Evolutionary conservation across 2,329 filamentous ascomycete species (phyloP), one percentile per base, ranked within the genome.

Genomic region (Nigrograna mackinnonii): DNA sequence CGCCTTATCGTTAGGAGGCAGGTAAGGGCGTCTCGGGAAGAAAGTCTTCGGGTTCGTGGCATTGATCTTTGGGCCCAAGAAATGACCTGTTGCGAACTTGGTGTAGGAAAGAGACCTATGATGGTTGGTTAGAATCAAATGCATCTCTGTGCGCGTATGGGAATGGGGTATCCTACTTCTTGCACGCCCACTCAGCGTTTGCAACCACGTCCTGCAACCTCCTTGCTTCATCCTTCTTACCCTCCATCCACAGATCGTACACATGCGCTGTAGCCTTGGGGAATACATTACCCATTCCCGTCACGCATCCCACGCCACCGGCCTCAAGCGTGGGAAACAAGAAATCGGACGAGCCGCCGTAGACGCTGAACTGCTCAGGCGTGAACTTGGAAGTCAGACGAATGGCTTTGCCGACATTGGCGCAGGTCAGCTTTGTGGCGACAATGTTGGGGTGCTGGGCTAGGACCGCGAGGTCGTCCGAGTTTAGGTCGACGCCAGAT

Each of bases 341-440:
- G 59, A 85, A 88, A 55, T 89, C 85, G 2, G 80, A 82, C 65
- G 87, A 84, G 1, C 85, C 86, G 3, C 83, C 84, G 49, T 80
- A 87, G 3, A 82, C 77, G 6, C 82, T 78, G 58, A 89, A 89
- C 17, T 75, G 66, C 4, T 77, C 74, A 0, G 78, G 66, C 1
- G 75, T 60, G 49, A 86, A 74, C 14, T 70, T 69, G 22, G 75
- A 77, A 1, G 77, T 70, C 3, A 84, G 65, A 3, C 80, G 73
- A 12, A 79, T 79, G 52, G 82, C 80, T 66, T 84, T 84, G 26
- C 77, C 81, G 16, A 83, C 79, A 30, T 76, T 78, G 1, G 74
- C 83, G 65, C 83, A 86, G 11, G 83, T 86, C 46, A 87, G 69
- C 60, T 86, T 86, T 14, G 84, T 80, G 20, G 82, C 83, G 16